Conservation (phyloP, 805 yeast genomes). For the Candida sanyiensis region DNA sequence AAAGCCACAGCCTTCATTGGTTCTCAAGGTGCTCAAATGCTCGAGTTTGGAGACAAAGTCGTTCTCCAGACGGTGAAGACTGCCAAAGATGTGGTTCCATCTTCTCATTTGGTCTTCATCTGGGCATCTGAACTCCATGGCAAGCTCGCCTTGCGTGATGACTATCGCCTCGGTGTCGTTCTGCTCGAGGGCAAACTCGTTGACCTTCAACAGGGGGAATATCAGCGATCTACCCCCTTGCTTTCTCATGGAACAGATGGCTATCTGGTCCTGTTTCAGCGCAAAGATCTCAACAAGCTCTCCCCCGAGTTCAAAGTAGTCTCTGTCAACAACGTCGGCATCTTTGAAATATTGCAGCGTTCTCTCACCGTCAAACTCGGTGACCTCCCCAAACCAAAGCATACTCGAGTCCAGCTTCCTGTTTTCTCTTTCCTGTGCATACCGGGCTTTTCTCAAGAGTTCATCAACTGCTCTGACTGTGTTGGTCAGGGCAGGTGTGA, state of each 20-base stretch:
- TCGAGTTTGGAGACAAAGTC: slow-evolving; percentile 7
- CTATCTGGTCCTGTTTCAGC: slow-evolving; percentile 16
- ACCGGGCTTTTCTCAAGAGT: slow-evolving; percentile 14
- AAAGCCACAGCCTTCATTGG: slow-evolving; percentile 20
- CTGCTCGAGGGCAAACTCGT: slow-evolving; percentile 13
- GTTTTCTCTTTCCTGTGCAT: slow-evolving; percentile 20
- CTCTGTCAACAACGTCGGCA: slow-evolving; percentile 19
- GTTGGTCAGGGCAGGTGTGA: background rate
- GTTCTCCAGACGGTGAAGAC: slow-evolving; percentile 8
- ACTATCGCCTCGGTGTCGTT: slow-evolving; percentile 11
- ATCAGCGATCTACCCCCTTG: slow-evolving; percentile 22
- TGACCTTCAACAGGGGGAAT: slow-evolving; percentile 20
- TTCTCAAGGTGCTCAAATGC: slow-evolving; percentile 12
- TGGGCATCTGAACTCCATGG: slow-evolving; percentile 19
- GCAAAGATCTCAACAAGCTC: slow-evolving; percentile 19
- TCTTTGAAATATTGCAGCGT: slow-evolving; percentile 16
- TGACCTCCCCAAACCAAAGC: slow-evolving; percentile 16
- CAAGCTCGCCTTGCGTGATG: slow-evolving; percentile 7
- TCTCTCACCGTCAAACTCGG: slow-evolving; percentile 11
- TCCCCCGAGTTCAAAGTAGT: slow-evolving; percentile 20
- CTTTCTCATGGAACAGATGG: slow-evolving; percentile 20
- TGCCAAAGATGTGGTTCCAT: slow-evolving; percentile 17
- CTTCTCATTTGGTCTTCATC: slow-evolving; percentile 19
- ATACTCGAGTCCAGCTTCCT: slow-evolving; percentile 17
- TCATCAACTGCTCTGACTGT: background rate